Evolutionary conservation across 140 eudicot genomes (phyloP).

Genomic region (Senecio squalidus): DNA sequence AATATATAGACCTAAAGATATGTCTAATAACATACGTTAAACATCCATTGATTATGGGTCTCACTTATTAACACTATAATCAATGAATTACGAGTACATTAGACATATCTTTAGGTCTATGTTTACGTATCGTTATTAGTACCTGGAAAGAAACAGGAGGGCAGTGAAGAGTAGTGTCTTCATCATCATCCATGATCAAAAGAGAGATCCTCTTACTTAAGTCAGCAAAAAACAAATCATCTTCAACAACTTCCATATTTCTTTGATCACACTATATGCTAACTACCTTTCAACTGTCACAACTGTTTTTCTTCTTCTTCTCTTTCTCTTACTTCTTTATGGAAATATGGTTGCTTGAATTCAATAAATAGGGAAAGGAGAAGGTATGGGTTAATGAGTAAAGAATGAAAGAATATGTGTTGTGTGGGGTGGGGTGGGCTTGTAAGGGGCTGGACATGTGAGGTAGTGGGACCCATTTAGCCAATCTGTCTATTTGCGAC

Average conservation of each 20-base stretch:
- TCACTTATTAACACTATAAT: too few relatives aligned
- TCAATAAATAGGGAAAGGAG: constrained; percentile 27
- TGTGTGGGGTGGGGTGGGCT: constrained; percentile 21
- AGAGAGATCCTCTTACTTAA: constrained; percentile 75
- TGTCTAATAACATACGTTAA: too few relatives aligned
- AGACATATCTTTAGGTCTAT: too few relatives aligned
- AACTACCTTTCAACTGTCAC: constrained; percentile 11
- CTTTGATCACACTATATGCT: constrained; percentile 14
- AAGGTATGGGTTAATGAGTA: constrained; percentile 23
- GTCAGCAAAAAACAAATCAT: constrained; percentile 88
- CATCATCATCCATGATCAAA: constrained; percentile 84
- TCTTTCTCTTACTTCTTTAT: not conserved
- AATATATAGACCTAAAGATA: constrained; percentile 8
- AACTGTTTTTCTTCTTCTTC: constrained; percentile 7
- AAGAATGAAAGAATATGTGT: constrained; percentile 37
- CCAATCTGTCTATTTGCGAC: constrained; percentile 48
- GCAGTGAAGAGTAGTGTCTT: constrained; percentile 37
- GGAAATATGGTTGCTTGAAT: constrained; percentile 16
- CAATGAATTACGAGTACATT: too few relatives aligned
- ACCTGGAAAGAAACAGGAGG: constrained; percentile 67
- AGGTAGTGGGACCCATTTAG: constrained; percentile 55
- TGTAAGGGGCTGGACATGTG: constrained; percentile 47
- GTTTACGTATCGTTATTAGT: constrained; percentile 12
- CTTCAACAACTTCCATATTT: constrained; percentile 70
- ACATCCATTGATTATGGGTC: too few relatives aligned